A percentile compares a stretch with the other conserved stretches of the same genome.
Conservation (phyloP, 78 protist genomes). For the Dictyostelium citrinum region DNA sequence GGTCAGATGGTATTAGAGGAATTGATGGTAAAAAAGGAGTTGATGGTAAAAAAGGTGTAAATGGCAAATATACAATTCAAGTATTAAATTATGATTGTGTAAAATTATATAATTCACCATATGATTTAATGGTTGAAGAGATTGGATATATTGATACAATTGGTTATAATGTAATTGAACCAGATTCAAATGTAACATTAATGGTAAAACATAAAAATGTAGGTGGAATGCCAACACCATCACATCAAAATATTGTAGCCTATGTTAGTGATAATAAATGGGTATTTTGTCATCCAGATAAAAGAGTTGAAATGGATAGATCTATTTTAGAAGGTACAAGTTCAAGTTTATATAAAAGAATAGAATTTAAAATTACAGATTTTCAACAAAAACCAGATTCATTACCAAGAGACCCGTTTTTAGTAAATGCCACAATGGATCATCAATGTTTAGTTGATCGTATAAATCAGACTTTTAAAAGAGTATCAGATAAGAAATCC, state of each 20-base stretch:
- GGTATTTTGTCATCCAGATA: constrained; percentile 14
- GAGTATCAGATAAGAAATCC: not conserved
- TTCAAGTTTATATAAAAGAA: not conserved
- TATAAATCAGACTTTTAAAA: constrained; percentile 15
- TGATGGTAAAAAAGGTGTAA: not conserved
- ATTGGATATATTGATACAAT: not conserved
- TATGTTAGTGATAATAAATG: constrained; percentile 41
- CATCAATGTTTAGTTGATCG: constrained; percentile 38
- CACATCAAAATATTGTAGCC: not conserved
- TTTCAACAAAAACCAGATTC: not conserved
- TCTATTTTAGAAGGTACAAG: not conserved
- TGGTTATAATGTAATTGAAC: constrained; percentile 63
- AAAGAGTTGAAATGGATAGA: constrained; percentile 5
- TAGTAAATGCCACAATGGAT: not conserved
- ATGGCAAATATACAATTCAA: not conserved
- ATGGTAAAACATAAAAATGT: constrained; percentile 22
- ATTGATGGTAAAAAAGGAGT: not conserved
- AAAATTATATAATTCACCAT: not conserved
- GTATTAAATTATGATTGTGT: not conserved
- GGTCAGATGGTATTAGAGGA: not conserved
- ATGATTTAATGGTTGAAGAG: constrained; percentile 22
- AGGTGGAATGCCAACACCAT: constrained; percentile 67
- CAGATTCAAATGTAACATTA: constrained; percentile 8
- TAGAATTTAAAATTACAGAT: not conserved
- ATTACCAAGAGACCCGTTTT: constrained; percentile 19